These are phyloP conservation scores for Kwoniella bestiolae DNA, from an alignment of 768 basidiomycete species.

Conservation along the genomic window DNA sequence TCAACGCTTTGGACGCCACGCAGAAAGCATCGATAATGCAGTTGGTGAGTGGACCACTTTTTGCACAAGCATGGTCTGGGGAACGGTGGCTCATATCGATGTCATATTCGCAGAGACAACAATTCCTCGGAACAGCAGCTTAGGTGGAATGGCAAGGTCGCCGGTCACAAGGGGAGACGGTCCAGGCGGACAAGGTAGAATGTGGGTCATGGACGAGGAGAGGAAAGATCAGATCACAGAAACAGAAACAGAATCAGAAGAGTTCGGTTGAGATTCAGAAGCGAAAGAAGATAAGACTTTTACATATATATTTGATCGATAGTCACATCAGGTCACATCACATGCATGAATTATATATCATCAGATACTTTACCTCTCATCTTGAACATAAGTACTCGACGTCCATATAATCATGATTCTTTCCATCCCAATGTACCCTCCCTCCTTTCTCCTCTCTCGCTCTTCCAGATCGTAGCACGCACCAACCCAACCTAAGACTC, in stretches of 20 bases:
- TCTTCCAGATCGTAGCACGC: background rate
- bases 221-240: too few relatives aligned
- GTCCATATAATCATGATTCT: background rate
- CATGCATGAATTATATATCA: background rate
- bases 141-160: background rate
- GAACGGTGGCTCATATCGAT: too few relatives aligned
- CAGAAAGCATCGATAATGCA: constrained; percentile 80
- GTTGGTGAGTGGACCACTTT: constrained; percentile 64
- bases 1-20: constrained; percentile 74
- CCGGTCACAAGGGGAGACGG: background rate
- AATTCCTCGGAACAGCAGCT: constrained; percentile 47
- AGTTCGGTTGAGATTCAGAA: too few relatives aligned
- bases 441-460: background rate
- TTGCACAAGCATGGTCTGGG: too few relatives aligned
- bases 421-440: too few relatives aligned
- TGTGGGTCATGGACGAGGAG: too few relatives aligned
- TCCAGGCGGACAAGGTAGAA: background rate
- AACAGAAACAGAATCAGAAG: constrained; percentile 7
- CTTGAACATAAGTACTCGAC: background rate
- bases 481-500: constrained; percentile 29
- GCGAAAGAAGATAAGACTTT: too few relatives aligned
- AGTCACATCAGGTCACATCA: background rate
- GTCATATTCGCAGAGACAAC: constrained; percentile 48
- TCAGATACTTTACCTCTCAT: background rate
- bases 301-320: too few relatives aligned